A percentile compares a stretch with the other conserved stretches of the same genome.
phyloP scores from a whole-genome alignment of 2,329 filamentous ascomycete species.

The Hypoxylon sp. region DNA sequence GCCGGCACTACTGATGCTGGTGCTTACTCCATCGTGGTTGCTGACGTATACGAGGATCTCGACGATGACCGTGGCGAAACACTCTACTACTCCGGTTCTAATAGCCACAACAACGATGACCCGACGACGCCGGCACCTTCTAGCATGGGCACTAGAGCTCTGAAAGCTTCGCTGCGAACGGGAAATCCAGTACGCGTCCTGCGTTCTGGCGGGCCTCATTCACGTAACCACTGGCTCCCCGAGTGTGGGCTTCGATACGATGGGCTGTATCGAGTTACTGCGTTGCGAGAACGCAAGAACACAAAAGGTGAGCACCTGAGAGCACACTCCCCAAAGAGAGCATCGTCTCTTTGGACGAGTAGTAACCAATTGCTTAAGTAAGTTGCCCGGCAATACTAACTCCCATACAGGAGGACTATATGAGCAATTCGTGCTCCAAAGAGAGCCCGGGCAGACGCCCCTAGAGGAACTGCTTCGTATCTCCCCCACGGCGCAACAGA shows the following conservation, averaged over 20 bases:
- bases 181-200: conserved; percentile 49
- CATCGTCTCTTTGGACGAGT: no score
- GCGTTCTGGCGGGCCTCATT: conserved; percentile 44
- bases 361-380: not conserved
- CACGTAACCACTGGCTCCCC: conserved; percentile 37
- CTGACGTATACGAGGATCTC: conserved; percentile 38
- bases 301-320: conserved; percentile 39
- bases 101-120: conserved; percentile 42
- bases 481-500: conserved; percentile 45
- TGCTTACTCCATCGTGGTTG: conserved; percentile 51
- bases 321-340: not conserved
- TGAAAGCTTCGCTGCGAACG: conserved; percentile 43
- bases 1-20: conserved; percentile 42
- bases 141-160: conserved; percentile 43
- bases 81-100: conserved; percentile 45
- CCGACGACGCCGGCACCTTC: conserved; percentile 32
- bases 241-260: conserved; percentile 51
- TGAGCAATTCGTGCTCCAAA: conserved; percentile 48
- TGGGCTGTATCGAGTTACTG: conserved; percentile 48
- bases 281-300: conserved; percentile 36
- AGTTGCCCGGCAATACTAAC: conserved; percentile 11
- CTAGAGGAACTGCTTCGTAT: conserved; percentile 35
- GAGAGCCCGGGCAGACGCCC: conserved; percentile 42
- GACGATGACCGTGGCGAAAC: conserved; percentile 39
- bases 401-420: conserved; percentile 46